phyloP scores from a whole-genome alignment of 805 yeast genomes.

The Metschnikowia kofuensis region DNA sequence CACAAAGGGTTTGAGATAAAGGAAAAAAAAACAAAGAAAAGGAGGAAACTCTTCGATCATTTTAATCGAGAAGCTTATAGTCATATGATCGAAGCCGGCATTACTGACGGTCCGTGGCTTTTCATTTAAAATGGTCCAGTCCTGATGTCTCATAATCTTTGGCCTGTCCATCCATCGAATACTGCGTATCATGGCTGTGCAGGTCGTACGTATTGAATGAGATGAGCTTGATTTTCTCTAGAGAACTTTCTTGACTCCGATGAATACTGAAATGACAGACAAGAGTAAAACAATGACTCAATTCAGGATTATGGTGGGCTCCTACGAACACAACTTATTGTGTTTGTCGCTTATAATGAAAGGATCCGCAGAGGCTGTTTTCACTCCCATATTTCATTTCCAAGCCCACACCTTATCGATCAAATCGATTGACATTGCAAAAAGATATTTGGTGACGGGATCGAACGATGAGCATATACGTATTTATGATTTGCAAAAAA shows the following conservation, averaged over 20 bases:
- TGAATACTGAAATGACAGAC: slow-evolving; percentile 8
- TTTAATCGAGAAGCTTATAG: no score
- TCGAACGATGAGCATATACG: slow-evolving; percentile 94
- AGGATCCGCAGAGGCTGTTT: slow-evolving; percentile 47
- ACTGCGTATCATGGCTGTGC: not conserved
- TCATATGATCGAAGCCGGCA: no score
- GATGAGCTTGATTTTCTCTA: slow-evolving; percentile 4
- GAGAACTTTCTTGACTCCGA: not conserved
- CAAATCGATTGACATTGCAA: slow-evolving; percentile 77
- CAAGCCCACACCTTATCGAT: slow-evolving; percentile 91
- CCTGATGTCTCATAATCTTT: no score
- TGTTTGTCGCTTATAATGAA: slow-evolving; percentile 76
- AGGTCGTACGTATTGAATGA: slow-evolving; percentile 2
- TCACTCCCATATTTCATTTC: slow-evolving; percentile 93
- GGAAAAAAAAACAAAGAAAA: no score
- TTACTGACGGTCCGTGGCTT: no score
- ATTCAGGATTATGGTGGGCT: slow-evolving; percentile 87
- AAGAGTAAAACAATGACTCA: slow-evolving; percentile 21
- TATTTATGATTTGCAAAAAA: slow-evolving; percentile 87
- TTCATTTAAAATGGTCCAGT: no score
- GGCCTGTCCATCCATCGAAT: no score
- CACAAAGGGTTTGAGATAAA: no score
- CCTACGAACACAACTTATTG: slow-evolving; percentile 89
- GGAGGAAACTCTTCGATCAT: no score
- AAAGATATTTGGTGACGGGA: slow-evolving; percentile 86